Evolutionary conservation across 2,329 filamentous ascomycete species (phyloP).

Genomic region (Talaromyces atroroseus): DNA sequence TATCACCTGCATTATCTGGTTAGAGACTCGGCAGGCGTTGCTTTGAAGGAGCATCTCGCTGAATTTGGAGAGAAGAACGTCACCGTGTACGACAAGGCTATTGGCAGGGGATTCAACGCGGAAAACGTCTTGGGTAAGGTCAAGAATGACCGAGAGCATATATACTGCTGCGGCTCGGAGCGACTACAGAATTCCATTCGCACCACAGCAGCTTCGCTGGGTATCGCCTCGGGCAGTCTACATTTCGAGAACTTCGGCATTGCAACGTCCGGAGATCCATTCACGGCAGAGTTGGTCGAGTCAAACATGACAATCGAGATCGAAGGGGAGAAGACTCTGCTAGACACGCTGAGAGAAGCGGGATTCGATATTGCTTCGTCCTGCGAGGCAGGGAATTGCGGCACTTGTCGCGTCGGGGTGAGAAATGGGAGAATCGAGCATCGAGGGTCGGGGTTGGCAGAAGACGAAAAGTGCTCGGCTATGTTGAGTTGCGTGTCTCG

Average conservation of each 20-base stretch:
- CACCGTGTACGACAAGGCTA: background rate
- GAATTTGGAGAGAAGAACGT: background rate
- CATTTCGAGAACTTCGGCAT: constrained; percentile 1
- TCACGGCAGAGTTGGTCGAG: background rate
- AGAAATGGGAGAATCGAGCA: background rate
- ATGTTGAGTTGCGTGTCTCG: background rate
- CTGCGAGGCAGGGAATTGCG: background rate
- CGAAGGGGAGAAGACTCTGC: background rate
- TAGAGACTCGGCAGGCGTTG: background rate
- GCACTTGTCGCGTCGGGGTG: background rate
- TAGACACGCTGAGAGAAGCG: background rate
- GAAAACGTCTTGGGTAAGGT: background rate
- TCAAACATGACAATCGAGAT: background rate
- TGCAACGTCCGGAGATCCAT: background rate
- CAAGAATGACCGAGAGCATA: too few species aligned
- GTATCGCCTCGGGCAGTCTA: background rate
- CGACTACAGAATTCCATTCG: background rate
- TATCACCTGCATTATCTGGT: background rate
- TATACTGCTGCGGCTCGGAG: background rate
- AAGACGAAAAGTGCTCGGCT: background rate
- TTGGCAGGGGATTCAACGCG: background rate
- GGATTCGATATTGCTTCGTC: background rate
- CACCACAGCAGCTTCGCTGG: background rate
- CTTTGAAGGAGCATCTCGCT: background rate
- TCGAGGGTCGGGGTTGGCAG: background rate